Conservation (phyloP, 768 basidiomycete species). For the Pulveroboletus ravenelii region DNA sequence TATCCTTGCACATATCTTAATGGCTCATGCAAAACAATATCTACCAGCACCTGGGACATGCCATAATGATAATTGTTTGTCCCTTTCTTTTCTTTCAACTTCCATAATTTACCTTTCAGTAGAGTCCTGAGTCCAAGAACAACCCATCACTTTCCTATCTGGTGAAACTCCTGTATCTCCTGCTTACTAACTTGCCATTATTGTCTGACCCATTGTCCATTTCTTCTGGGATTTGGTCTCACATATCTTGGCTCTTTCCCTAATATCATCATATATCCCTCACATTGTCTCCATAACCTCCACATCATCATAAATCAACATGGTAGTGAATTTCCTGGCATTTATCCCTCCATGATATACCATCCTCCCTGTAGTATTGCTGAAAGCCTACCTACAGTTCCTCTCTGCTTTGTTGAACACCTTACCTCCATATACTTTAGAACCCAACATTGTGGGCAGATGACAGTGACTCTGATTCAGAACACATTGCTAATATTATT, state of each 20-base stretch:
- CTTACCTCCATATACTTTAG: conserved; percentile 49
- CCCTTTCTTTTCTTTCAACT: background rate
- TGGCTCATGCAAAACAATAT: conserved; percentile 47
- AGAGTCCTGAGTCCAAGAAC: conserved; percentile 58
- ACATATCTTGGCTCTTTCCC: conserved; percentile 63
- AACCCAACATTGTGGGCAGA: conserved; percentile 33
- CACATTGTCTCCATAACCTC: conserved; percentile 31
- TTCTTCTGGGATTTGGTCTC: conserved; percentile 42
- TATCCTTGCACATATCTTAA: conserved; percentile 34
- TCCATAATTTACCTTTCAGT: background rate
- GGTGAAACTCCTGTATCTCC: conserved; percentile 24
- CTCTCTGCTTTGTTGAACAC: conserved; percentile 46
- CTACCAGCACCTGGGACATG: conserved; percentile 31
- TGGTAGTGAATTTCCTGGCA: conserved; percentile 67
- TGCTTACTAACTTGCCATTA: conserved; percentile 24
- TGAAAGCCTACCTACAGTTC: conserved; percentile 54
- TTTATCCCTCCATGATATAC: conserved; percentile 63
- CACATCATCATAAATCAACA: conserved; percentile 42
- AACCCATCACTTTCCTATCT: conserved; percentile 26
- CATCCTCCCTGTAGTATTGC: conserved; percentile 38
- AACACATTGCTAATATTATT: conserved; percentile 33
- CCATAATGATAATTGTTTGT: conserved; percentile 44
- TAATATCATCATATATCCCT: conserved; percentile 24
- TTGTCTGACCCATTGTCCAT: conserved; percentile 27
- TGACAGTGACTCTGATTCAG: conserved; percentile 41